A percentile compares a stretch with the other conserved stretches of the same genome.
Evolutionary conservation across 2,329 filamentous ascomycete genomes (phyloP).

Genomic region (Stachybotrys echinatus): DNA sequence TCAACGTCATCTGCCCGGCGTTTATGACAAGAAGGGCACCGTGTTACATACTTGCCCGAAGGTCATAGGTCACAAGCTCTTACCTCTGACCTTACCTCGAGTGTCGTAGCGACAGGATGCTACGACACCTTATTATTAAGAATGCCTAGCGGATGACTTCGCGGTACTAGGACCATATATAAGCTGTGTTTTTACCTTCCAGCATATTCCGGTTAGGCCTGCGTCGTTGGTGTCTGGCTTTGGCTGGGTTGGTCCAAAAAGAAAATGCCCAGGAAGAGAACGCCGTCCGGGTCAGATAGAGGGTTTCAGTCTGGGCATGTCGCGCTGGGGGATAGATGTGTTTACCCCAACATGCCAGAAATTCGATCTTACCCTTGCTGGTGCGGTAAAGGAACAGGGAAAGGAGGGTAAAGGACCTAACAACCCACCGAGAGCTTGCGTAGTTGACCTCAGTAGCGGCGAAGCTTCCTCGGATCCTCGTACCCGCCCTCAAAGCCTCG

Average conservation of each 20-base stretch:
- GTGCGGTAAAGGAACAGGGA: conserved; percentile 11
- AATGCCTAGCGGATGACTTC: neutral
- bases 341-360: no score
- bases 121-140: conserved; percentile 15
- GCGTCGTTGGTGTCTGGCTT: neutral
- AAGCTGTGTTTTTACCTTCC: conserved; percentile 15
- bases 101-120: neutral
- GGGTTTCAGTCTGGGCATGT: no score
- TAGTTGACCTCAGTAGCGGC: conserved; percentile 45
- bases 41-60: neutral
- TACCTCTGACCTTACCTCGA: conserved; percentile 53
- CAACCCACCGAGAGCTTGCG: conserved; percentile 17
- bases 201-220: conserved; percentile 1
- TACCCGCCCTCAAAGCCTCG: conserved; percentile 73
- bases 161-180: neutral
- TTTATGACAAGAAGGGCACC: neutral
- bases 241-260: neutral
- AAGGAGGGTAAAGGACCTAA: conserved; percentile 11
- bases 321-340: no score
- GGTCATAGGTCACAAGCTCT: conserved; percentile 33
- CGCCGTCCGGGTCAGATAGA: no score
- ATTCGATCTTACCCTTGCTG: conserved; percentile 16
- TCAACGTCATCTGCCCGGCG: neutral
- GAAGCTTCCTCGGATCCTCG: conserved; percentile 69
- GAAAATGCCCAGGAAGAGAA: no score